These are phyloP conservation scores for Coriolopsis trogii DNA, from an alignment of 1,284 basidiomycete species.

Conservation along the genomic window DNA sequence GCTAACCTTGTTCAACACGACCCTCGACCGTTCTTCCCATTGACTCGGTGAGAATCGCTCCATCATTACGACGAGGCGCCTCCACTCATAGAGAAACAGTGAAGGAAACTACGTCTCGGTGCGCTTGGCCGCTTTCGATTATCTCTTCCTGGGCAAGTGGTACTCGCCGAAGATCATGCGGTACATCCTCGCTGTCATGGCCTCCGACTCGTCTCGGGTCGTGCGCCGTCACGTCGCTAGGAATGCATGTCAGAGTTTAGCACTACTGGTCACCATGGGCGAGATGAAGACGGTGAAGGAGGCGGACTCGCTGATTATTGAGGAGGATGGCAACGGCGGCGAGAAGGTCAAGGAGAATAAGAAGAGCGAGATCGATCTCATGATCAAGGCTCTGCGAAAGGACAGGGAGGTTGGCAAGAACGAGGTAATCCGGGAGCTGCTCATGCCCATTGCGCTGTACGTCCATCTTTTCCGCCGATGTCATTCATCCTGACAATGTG, in stretches of 20 bases:
- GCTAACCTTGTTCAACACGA: conserved; percentile 85
- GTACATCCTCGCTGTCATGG: conserved; percentile 91
- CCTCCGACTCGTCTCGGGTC: conserved; percentile 81
- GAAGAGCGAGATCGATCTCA: conserved; percentile 78
- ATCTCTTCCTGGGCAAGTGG: conserved; percentile 90
- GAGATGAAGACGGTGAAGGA: conserved; percentile 87
- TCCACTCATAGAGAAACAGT: conserved; percentile 43
- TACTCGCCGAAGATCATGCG: conserved; percentile 82
- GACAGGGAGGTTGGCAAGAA: conserved; percentile 87
- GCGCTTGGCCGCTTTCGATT: conserved; percentile 91
- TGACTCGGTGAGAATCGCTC: conserved; percentile 74
- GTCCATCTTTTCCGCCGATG: conserved; percentile 29
- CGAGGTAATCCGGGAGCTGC: conserved; percentile 74
- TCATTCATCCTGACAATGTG: conserved; percentile 7
- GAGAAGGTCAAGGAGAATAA: conserved; percentile 76
- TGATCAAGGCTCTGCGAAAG: conserved; percentile 83
- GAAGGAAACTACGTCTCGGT: conserved; percentile 94
- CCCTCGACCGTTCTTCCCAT: conserved; percentile 80
- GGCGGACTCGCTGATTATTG: conserved; percentile 74
- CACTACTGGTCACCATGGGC: conserved; percentile 86
- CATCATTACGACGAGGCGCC: not conserved
- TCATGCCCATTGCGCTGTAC: conserved; percentile 82
- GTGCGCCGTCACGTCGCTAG: conserved; percentile 88
- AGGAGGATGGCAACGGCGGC: conserved; percentile 78
- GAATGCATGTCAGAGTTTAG: conserved; percentile 85